Conservation (phyloP, 2,329 filamentous ascomycete genomes). For the Tolypocladium ophioglossoides region DNA sequence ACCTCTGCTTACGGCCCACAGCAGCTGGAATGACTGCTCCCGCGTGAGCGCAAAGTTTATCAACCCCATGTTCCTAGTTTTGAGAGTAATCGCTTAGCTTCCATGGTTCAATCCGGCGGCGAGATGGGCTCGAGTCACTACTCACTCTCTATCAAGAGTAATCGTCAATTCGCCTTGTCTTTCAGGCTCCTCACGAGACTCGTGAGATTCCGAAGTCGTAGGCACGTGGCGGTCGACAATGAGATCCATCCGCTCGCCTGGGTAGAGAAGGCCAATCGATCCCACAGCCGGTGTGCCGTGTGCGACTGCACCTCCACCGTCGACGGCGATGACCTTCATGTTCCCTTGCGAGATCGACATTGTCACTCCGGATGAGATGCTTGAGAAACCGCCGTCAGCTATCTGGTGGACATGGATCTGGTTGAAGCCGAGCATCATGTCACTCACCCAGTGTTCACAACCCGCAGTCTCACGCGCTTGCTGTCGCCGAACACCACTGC, state of each 20-base stretch:
- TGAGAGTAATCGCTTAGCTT: background rate
- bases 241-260: slow-evolving; percentile 11
- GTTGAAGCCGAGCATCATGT: too few relatives aligned
- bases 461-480: slow-evolving; percentile 5
- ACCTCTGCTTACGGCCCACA: background rate
- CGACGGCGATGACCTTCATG: slow-evolving; percentile 9
- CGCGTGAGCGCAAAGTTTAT: slow-evolving; percentile 9
- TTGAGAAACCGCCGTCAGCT: background rate
- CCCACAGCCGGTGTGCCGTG: slow-evolving; percentile 4
- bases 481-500: slow-evolving; percentile 2
- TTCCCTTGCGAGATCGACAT: slow-evolving; percentile 1
- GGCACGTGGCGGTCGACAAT: slow-evolving; percentile 1
- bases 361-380: slow-evolving; percentile 4
- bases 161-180: background rate
- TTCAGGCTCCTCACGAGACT: background rate
- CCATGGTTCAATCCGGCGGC: background rate
- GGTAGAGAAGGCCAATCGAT: slow-evolving; percentile 10
- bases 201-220: background rate
- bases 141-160: slow-evolving; percentile 8
- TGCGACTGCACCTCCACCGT: slow-evolving; percentile 7
- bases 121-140: background rate
- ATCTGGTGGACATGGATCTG: background rate
- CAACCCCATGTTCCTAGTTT: slow-evolving; percentile 9
- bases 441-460: slow-evolving; percentile 10
- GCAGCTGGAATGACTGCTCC: slow-evolving; percentile 8